These are phyloP conservation scores for Talaromyces sp. DNA, from an alignment of 2,329 filamentous ascomycete species.

Conservation along the genomic window DNA sequence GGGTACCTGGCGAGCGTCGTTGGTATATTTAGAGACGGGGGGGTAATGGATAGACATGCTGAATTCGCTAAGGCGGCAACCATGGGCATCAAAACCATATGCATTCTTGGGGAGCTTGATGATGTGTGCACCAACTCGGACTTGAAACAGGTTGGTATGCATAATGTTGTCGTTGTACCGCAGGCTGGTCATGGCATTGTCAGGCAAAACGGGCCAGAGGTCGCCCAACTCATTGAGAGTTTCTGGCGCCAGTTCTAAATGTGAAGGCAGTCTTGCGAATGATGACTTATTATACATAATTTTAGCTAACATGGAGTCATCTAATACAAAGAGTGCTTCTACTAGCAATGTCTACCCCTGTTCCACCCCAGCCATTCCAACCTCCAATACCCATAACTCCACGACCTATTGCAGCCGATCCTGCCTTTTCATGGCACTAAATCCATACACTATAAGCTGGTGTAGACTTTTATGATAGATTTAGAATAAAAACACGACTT, in stretches of 20 bases:
- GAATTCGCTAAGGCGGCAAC: constrained; percentile 23
- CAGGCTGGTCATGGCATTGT: constrained; percentile 38
- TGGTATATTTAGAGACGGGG: constrained; percentile 42
- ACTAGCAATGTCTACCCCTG: neutral
- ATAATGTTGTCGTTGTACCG: constrained; percentile 30
- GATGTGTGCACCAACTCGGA: constrained; percentile 26
- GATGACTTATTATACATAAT: neutral
- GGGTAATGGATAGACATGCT: constrained; percentile 33
- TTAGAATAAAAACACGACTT: too few species aligned
- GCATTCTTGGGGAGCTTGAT: constrained; percentile 34
- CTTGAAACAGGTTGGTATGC: constrained; percentile 27
- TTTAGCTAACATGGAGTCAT: neutral
- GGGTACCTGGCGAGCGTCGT: constrained; percentile 44
- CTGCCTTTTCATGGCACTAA: too few species aligned
- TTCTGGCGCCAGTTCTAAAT: constrained; percentile 25
- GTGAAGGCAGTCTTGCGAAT: neutral
- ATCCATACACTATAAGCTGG: too few species aligned
- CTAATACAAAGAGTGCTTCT: neutral
- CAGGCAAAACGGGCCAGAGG: constrained; percentile 30
- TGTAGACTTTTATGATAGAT: too few species aligned
- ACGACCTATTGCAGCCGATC: too few species aligned
- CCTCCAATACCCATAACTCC: too few species aligned
- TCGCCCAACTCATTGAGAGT: constrained; percentile 24
- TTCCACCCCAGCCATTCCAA: too few species aligned
- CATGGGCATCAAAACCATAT: constrained; percentile 20